phyloP scores from a whole-genome alignment of 1,284 basidiomycete genomes.

The Vanrija sp. region DNA sequence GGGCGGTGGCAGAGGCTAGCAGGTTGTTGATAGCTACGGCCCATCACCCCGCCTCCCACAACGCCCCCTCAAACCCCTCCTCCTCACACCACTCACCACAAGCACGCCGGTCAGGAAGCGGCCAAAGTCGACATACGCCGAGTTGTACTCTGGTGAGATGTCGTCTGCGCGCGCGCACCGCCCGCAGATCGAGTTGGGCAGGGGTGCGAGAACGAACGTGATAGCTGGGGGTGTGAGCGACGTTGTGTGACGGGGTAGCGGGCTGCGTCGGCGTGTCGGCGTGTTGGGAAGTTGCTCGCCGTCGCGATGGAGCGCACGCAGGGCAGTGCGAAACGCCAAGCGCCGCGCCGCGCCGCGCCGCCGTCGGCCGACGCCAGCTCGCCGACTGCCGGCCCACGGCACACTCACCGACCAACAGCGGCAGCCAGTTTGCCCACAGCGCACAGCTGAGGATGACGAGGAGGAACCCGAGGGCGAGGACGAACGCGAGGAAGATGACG shows the following conservation, averaged over 20 bases:
- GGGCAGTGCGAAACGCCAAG: too few relatives aligned
- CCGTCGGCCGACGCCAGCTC: too few relatives aligned
- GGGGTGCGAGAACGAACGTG: slow-evolving; percentile 89
- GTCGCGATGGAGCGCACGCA: background rate
- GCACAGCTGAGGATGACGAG: slow-evolving; percentile 98
- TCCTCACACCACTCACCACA: slow-evolving; percentile 56
- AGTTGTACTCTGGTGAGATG: slow-evolving; percentile 56
- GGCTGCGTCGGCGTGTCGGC: too few relatives aligned
- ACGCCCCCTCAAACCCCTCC: background rate
- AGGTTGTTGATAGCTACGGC: too few relatives aligned
- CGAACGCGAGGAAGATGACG: slow-evolving; percentile 90
- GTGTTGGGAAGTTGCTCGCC: background rate
- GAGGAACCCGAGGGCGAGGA: slow-evolving; percentile 92
- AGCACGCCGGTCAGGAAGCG: slow-evolving; percentile 88
- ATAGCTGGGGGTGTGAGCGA: slow-evolving; percentile 59
- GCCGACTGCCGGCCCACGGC: too few relatives aligned
- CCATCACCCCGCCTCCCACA: background rate
- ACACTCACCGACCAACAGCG: slow-evolving; percentile 85
- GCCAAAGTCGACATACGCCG: slow-evolving; percentile 79
- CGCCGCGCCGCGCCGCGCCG: too few relatives aligned
- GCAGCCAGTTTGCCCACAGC: slow-evolving; percentile 94
- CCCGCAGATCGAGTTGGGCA: slow-evolving; percentile 78
- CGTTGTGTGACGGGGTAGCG: background rate
- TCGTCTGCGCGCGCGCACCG: slow-evolving; percentile 55
- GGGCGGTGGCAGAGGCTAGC: background rate